Evolutionary conservation across 2,329 filamentous ascomycete species (phyloP).

Genomic region (Talaromyces atroroseus): DNA sequence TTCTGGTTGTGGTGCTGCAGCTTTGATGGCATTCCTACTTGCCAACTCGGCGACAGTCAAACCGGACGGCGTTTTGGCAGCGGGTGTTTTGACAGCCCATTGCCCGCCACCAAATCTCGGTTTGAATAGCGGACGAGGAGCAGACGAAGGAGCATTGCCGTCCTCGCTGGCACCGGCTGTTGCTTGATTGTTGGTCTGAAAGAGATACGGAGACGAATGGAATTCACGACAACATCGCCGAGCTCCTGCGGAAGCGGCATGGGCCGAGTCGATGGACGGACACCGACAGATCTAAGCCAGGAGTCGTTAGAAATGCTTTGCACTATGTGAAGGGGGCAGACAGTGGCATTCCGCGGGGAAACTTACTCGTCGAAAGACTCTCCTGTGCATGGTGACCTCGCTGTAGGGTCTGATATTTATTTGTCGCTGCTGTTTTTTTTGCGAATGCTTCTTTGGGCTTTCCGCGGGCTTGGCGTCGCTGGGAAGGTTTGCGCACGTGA

Average conservation of each 20-base stretch:
- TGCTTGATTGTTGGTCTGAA: slow-evolving; percentile 25
- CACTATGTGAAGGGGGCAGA: too few relatives aligned
- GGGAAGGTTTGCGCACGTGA: slow-evolving; percentile 22
- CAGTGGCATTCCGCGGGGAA: too few relatives aligned
- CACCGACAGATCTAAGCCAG: slow-evolving; percentile 28
- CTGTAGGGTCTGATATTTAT: not conserved
- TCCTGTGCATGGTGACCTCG: slow-evolving; percentile 29
- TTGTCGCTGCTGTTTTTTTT: not conserved
- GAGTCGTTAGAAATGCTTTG: not conserved
- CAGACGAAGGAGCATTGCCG: slow-evolving; percentile 14
- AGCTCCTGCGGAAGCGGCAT: slow-evolving; percentile 24
- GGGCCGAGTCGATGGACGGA: slow-evolving; percentile 35
- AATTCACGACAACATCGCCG: slow-evolving; percentile 30
- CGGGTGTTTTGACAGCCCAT: slow-evolving; percentile 18
- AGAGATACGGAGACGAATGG: slow-evolving; percentile 23
- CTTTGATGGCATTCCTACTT: slow-evolving; percentile 25
- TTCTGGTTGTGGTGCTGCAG: not conserved
- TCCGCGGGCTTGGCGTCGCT: slow-evolving; percentile 17
- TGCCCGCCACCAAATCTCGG: slow-evolving; percentile 24
- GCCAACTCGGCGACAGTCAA: slow-evolving; percentile 30
- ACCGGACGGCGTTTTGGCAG: slow-evolving; percentile 18
- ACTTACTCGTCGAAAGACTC: slow-evolving; percentile 28
- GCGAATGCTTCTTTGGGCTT: not conserved
- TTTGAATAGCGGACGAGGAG: slow-evolving; percentile 1
- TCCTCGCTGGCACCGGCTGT: slow-evolving; percentile 18